Conservation (phyloP, 768 basidiomycete species). For the Termitomyces titanicus region DNA sequence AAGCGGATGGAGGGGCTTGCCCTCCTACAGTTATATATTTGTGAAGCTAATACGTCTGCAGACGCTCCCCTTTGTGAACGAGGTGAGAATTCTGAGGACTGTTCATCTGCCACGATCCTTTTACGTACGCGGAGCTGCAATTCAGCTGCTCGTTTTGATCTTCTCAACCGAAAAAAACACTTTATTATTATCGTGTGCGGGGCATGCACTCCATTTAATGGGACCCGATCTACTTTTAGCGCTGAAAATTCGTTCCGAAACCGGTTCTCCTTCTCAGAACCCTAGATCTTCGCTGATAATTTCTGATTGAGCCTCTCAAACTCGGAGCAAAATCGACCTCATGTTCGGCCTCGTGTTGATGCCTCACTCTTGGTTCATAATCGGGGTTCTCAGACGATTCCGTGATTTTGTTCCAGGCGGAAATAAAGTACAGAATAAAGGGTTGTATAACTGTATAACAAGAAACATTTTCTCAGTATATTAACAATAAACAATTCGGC, state of each 20-base stretch:
- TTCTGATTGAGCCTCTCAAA: constrained; percentile 19
- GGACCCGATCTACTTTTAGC: constrained; percentile 11
- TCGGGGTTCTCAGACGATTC: constrained; percentile 1
- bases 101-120: constrained; percentile 42
- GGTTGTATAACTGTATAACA: background rate
- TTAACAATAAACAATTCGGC: background rate
- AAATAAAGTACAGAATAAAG: constrained; percentile 5
- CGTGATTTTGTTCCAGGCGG: constrained; percentile 7
- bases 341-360: constrained; percentile 40
- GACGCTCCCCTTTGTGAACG: constrained; percentile 36
- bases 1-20: constrained; percentile 31
- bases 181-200: constrained; percentile 7
- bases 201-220: constrained; percentile 7
- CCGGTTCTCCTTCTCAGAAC: constrained; percentile 14
- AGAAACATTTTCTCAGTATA: too few relatives aligned
- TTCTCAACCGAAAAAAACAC: constrained; percentile 21
- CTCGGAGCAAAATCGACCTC: constrained; percentile 23
- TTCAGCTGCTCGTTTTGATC: constrained; percentile 31
- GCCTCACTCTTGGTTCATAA: constrained; percentile 9
- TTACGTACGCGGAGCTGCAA: constrained; percentile 45
- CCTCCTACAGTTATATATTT: constrained; percentile 43
- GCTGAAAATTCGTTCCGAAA: constrained; percentile 13
- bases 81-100: constrained; percentile 39
- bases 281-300: constrained; percentile 18
- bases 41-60: constrained; percentile 38